phyloP scores from a whole-genome alignment of 1,284 basidiomycete genomes.

The Leccinum angustisporum region DNA sequence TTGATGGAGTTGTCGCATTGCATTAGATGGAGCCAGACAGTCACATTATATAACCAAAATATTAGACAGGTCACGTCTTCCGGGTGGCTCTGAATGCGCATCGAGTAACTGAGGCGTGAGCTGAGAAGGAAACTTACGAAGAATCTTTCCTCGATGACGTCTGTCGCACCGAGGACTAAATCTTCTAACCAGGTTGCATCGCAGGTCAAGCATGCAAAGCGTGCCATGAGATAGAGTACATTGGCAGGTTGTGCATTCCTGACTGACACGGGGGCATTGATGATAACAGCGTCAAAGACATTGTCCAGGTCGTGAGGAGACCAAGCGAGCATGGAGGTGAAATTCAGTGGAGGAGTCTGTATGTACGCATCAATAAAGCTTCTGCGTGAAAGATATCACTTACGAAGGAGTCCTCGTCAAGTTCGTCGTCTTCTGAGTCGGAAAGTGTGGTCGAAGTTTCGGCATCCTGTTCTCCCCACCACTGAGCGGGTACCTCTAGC shows the following conservation, averaged over 20 bases:
- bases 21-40: conserved; percentile 87
- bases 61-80: conserved; percentile 86
- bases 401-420: conserved; percentile 54
- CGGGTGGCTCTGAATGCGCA: conserved; percentile 58
- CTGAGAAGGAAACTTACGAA: conserved; percentile 62
- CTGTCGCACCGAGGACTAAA: conserved; percentile 85
- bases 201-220: conserved; percentile 84
- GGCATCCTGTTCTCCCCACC: conserved; percentile 59
- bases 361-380: conserved; percentile 9
- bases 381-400: conserved; percentile 32
- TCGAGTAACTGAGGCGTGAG: conserved; percentile 9
- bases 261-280: conserved; percentile 63
- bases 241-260: conserved; percentile 81
- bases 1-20: conserved; percentile 78
- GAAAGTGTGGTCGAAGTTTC: conserved; percentile 39
- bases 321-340: conserved; percentile 88
- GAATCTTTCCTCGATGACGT: conserved; percentile 88
- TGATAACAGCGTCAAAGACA: conserved; percentile 81
- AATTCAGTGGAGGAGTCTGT: conserved; percentile 71
- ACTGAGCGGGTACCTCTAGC: conserved; percentile 55
- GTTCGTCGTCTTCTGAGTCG: conserved; percentile 46
- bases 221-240: conserved; percentile 78
- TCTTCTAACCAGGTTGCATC: conserved; percentile 91
- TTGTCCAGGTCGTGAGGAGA: conserved; percentile 73
- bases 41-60: conserved; percentile 95